Evolutionary conservation across 495 filamentous ascomycete species (phyloP).

Genomic region (Tuber indicum): DNA sequence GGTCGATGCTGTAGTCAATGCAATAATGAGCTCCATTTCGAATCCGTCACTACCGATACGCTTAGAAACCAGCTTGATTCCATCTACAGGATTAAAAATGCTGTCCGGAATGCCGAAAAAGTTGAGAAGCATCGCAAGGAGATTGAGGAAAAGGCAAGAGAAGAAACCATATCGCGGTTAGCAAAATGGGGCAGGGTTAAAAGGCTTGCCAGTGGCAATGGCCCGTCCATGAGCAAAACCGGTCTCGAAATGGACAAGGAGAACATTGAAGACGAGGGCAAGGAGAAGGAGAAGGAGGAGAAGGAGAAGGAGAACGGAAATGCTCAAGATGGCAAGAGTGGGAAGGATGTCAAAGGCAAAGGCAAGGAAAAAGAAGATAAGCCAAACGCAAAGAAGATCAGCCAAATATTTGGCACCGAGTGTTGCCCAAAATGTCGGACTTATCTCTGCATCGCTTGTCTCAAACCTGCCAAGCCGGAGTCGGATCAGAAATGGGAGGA

Average conservation of each 20-base stretch:
- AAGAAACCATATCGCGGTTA: conserved; percentile 9
- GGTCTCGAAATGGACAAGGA: background rate
- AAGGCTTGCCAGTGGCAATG: conserved; percentile 7
- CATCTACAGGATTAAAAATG: conserved; percentile 17
- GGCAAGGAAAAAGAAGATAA: conserved; percentile 9
- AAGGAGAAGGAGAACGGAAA: conserved; percentile 9
- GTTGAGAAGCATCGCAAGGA: conserved; percentile 9
- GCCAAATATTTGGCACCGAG: conserved; percentile 19
- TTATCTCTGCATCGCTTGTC: conserved; percentile 24
- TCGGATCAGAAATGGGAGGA: conserved; percentile 3
- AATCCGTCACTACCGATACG: conserved; percentile 25
- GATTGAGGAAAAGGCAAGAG: conserved; percentile 13
- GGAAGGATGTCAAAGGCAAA: conserved; percentile 15
- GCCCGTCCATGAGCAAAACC: background rate
- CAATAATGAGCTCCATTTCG: conserved; percentile 14
- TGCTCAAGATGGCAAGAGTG: conserved; percentile 14
- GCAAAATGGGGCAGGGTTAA: conserved; percentile 21
- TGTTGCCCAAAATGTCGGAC: conserved; percentile 18
- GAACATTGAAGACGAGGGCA: background rate
- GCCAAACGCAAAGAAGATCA: conserved; percentile 14
- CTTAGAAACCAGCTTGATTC: conserved; percentile 22
- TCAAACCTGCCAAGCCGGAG: conserved; percentile 19
- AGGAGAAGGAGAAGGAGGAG: conserved; percentile 4
- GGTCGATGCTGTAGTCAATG: conserved; percentile 14
- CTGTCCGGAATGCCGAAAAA: conserved; percentile 13